Conservation (phyloP, 2,329 filamentous ascomycete species). For the Mollisiaceae sp. region DNA sequence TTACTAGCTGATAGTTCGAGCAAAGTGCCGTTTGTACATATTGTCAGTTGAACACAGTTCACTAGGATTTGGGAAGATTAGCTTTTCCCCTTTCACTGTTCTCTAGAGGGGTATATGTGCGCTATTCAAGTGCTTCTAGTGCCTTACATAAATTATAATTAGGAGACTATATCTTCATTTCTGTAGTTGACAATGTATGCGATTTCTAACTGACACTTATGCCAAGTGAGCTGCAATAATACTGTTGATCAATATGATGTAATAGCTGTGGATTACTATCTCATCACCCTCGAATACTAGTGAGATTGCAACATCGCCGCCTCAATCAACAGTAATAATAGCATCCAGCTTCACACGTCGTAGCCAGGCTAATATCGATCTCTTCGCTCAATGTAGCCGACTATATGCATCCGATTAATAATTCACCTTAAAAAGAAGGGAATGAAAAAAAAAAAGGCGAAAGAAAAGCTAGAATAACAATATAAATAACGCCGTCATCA, state of each 20-base stretch:
- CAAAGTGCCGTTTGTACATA: slow-evolving; percentile 24
- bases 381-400: slow-evolving; percentile 46
- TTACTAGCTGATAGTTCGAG: slow-evolving; percentile 57
- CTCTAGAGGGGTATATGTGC: too few species aligned
- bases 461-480: too few species aligned
- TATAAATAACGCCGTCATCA: background rate
- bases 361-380: slow-evolving; percentile 48
- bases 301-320: slow-evolving; percentile 46
- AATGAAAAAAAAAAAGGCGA: too few species aligned
- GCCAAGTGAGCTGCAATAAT: slow-evolving; percentile 32
- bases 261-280: slow-evolving; percentile 68
- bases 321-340: slow-evolving; percentile 14
- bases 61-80: too few species aligned
- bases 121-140: too few species aligned
- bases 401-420: too few species aligned
- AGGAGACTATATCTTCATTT: too few species aligned
- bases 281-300: slow-evolving; percentile 63
- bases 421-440: too few species aligned
- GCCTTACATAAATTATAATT: too few species aligned
- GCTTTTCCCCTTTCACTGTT: too few species aligned
- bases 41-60: too few species aligned
- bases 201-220: slow-evolving; percentile 16
- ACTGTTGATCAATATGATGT: slow-evolving; percentile 70
- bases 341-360: slow-evolving; percentile 48
- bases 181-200: too few species aligned